phyloP scores from a whole-genome alignment of 352 stramenopile species.

The Phytophthora pisi region DNA sequence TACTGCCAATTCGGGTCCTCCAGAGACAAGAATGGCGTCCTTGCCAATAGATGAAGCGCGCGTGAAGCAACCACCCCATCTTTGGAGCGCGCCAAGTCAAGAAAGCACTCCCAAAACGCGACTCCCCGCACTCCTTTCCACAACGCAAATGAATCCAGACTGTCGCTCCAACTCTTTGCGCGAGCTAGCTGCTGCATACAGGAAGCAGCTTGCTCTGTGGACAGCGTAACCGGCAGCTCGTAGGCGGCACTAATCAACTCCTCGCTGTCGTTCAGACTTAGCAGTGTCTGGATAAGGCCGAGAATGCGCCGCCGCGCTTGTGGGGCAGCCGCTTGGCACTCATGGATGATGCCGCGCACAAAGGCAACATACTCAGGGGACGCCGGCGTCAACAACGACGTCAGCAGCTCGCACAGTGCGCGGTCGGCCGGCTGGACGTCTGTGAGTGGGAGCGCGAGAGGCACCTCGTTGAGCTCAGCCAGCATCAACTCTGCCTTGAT shows the following conservation, averaged over 20 bases:
- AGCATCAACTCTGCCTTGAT: constrained; percentile 64
- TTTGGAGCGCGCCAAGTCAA: constrained; percentile 57
- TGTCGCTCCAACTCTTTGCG: constrained; percentile 41
- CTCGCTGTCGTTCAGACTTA: constrained; percentile 34
- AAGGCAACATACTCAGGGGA: constrained; percentile 62
- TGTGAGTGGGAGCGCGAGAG: constrained; percentile 13
- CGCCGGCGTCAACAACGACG: constrained; percentile 42
- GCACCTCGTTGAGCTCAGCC: constrained; percentile 38
- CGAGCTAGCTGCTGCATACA: constrained; percentile 42
- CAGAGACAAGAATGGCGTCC: constrained; percentile 65
- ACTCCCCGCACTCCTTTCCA: constrained; percentile 60
- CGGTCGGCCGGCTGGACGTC: constrained; percentile 28
- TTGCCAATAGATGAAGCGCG: constrained; percentile 57
- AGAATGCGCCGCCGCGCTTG: constrained; percentile 43
- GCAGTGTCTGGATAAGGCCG: constrained; percentile 44
- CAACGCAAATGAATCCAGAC: constrained; percentile 41
- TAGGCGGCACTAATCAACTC: constrained; percentile 11
- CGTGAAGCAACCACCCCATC: constrained; percentile 44
- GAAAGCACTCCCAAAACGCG: constrained; percentile 65
- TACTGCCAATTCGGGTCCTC: constrained; percentile 83
- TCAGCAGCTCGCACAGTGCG: constrained; percentile 50
- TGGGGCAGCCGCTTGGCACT: constrained; percentile 38
- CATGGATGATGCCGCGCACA: constrained; percentile 40
- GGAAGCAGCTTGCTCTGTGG: constrained; percentile 8
- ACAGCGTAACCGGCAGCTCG: constrained; percentile 32